phyloP scores from a whole-genome alignment of 352 stramenopile genomes.

The Albugo laibachii region DNA sequence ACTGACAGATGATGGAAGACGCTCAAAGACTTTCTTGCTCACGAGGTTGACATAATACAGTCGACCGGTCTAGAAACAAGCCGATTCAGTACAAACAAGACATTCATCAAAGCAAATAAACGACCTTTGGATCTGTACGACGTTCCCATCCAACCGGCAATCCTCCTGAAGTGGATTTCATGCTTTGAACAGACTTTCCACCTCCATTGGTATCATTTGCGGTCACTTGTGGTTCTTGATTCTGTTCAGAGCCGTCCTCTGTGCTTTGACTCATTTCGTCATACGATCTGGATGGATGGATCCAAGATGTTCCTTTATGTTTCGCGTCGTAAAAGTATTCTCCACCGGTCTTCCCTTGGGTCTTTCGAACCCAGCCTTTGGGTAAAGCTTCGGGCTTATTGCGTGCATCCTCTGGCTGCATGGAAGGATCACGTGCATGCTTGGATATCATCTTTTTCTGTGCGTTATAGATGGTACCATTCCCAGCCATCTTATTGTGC shows the following conservation, averaged over 20 bases:
- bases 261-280: not conserved
- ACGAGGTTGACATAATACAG: conserved; percentile 71
- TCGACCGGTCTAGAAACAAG: conserved; percentile 18
- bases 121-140: conserved; percentile 40
- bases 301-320: conserved; percentile 56
- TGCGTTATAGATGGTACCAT: no score
- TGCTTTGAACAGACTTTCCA: conserved; percentile 1
- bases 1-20: conserved; percentile 50
- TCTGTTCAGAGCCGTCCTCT: conserved; percentile 26
- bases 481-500: no score
- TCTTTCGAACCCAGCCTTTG: conserved; percentile 46
- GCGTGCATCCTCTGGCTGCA: no score
- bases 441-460: no score
- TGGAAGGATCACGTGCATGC: no score
- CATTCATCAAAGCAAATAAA: not conserved
- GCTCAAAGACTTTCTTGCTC: conserved; percentile 63
- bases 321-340: conserved; percentile 61
- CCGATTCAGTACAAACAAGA: not conserved
- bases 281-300: conserved; percentile 26
- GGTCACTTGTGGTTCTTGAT: not conserved
- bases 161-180: not conserved
- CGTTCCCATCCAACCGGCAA: conserved; percentile 63
- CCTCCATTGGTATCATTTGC: not conserved
- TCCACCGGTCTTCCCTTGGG: conserved; percentile 43
- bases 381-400: conserved; percentile 17